Base-by-base conservation (phyloP, 1,284 basidiomycete species). In the Mycena citricolor region DNA sequence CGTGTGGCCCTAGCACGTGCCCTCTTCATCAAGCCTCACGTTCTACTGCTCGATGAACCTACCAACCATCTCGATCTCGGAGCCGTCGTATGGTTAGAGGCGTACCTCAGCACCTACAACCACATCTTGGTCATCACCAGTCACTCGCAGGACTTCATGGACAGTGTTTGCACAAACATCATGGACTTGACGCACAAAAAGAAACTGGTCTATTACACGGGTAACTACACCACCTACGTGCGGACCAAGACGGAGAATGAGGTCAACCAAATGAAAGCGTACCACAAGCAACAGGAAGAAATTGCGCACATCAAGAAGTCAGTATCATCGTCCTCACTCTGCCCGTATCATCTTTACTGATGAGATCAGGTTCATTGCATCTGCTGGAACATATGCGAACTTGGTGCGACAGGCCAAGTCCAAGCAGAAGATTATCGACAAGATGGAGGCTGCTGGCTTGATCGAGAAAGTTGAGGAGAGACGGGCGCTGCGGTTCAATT, bases 371-470 rank as follows among this genome's bases (percentile, higher is more conserved):
- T 93, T 97, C 78, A 98, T 98, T 58, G 93, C 95, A 12, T 94
- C 90, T 31, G 95, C 95, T 32, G 95, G 95, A 83, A 98, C 95
- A 34, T 98, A 98, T 64, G 95, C 95, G 62, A 99, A 98, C 69
- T 81, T 98, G 58, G 95, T 98, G 62, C 92, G 87, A 66, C 95
- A 99, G 71, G 95, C 95, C 60, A 98, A 99, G 75, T 97, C 94
- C 37, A 99, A 99, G 73, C 95, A 98, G 69, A 98, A 99, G 76
- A 97, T 97, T 55, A 97, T 99, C 68, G 95, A 99, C 79, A 99
- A 99, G 82, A 98, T 99, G 95, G 95, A 98, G 76, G 95, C 95
- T n/a, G 95, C 94, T 11, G 95, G 95, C 58, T 77, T 98, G 32
- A 78, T 98, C 60, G 92, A 98, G 70, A 92, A 92, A 67, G 74